Evolutionary conservation across 2,329 filamentous ascomycete genomes (phyloP), one percentile per base, ranked within the genome.

Genomic region (Hypoxylon rubiginosum): DNA sequence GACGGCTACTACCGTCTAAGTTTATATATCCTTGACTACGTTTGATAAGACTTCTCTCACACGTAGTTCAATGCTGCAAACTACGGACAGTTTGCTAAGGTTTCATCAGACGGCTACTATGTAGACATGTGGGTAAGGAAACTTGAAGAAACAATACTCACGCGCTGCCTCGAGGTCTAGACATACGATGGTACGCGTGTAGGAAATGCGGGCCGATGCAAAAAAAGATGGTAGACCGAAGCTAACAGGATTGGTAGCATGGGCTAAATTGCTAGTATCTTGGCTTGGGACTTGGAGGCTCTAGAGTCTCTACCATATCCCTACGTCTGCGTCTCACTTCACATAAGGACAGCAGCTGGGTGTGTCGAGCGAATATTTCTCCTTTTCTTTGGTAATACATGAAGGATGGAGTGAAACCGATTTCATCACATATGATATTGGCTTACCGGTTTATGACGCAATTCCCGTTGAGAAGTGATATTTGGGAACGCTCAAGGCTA

Each of bases 401-500:
- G 13, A 34, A 54, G 39, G 13, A 41, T 17, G 32, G 21, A 43
- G 19, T 50, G 49, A 30, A 19, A 17, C 17, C 15, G 15, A 46
- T 24, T 59, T 39, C 15, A 28, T n/a, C 24, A 50, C 9, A 36
- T 4, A 41, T 6, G 15, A 56, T 48, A 58, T 8, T 51, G 13
- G 28, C 26, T 51, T 55, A 48, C 49, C 43, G 50, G 24, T 43
- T 58, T 48, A 68, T 68, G 65, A 68, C 65, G 65, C 65, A 68
- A 65, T 65, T 46, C 21, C 34, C 19, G n/a, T 55, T 11, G 45
- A 55, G 43, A 41, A 13, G 55, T 58, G 49, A 56, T 43, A 17
- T 17, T 17, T 30, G 51, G 53, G 57, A 55, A 58, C 26, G 49
- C 4, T 34, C 28, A 49, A 46, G 28, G 17, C 32, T 21, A 43